A percentile compares a stretch with the other conserved stretches of the same genome.
Conservation (phyloP, 2,329 filamentous ascomycete genomes). For the Fusarium longipes region DNA sequence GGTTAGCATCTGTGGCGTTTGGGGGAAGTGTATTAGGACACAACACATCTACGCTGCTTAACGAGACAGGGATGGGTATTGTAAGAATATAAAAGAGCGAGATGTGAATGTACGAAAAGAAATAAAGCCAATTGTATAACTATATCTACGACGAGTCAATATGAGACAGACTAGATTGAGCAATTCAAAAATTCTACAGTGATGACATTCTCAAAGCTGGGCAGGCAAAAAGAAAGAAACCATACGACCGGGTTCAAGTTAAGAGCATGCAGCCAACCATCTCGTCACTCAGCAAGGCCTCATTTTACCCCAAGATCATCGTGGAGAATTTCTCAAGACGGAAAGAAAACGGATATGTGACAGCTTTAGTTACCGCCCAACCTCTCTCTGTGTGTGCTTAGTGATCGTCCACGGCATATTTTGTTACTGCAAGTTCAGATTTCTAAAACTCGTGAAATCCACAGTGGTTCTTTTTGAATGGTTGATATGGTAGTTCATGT, state of each 20-base stretch:
- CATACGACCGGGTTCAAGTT: not conserved
- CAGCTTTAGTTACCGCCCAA: slow-evolving; percentile 10
- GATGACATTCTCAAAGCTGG: not conserved
- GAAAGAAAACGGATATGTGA: slow-evolving; percentile 13
- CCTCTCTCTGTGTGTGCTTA: slow-evolving; percentile 20
- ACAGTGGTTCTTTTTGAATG: not conserved
- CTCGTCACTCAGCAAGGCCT: not conserved
- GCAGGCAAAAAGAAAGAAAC: not conserved
- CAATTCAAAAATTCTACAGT: not conserved
- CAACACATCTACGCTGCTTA: slow-evolving; percentile 39
- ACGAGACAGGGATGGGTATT: not conserved
- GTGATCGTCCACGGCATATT: not conserved
- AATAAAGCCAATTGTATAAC: slow-evolving; percentile 13
- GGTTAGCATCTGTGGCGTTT: slow-evolving; percentile 44
- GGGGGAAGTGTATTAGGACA: slow-evolving; percentile 12
- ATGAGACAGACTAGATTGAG: not conserved
- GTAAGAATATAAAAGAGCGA: slow-evolving; percentile 35
- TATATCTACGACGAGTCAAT: not conserved
- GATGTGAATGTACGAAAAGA: slow-evolving; percentile 2
- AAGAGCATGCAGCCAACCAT: slow-evolving; percentile 20
- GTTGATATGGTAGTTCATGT: slow-evolving; percentile 23
- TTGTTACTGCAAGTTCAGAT: not conserved
- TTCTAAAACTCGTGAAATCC: not conserved
- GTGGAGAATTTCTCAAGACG: slow-evolving; percentile 2
- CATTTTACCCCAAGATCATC: slow-evolving; percentile 6